Evolutionary conservation across 1,139 yeast genomes (phyloP).

Genomic region (Protomyces arabidopsidicola): DNA sequence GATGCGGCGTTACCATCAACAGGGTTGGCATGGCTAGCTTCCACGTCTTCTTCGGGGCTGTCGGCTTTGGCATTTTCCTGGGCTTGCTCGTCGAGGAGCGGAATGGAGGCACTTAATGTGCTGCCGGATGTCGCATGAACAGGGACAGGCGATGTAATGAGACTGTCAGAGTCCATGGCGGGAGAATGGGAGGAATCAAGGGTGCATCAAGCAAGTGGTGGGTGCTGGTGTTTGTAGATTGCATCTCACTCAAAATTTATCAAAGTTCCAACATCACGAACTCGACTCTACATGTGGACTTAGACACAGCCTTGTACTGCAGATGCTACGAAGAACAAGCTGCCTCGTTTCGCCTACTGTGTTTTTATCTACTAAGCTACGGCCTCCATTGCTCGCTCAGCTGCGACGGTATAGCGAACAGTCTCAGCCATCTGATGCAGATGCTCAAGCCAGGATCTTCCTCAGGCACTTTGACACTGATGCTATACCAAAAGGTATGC

Average conservation of each 20-base stretch:
- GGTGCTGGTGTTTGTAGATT: neutral
- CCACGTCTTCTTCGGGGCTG: neutral
- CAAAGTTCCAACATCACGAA: too few species aligned
- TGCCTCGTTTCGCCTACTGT: too few species aligned
- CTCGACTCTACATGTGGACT: too few species aligned
- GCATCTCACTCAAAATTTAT: too few species aligned
- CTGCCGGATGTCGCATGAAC: neutral
- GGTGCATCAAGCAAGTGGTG: neutral
- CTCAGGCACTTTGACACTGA: conserved; percentile 6
- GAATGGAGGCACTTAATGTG: neutral
- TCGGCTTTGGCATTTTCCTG: neutral
- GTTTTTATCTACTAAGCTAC: too few species aligned
- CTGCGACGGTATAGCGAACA: neutral
- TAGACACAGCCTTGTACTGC: too few species aligned
- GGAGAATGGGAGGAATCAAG: neutral
- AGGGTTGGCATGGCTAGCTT: neutral
- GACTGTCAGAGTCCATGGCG: neutral
- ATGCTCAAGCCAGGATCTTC: conserved; percentile 2
- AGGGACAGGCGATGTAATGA: neutral
- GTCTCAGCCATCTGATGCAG: neutral
- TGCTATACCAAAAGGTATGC: conserved; percentile 1
- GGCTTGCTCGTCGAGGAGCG: neutral
- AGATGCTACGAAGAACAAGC: too few species aligned
- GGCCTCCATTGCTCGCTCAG: too few species aligned
- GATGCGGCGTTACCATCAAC: neutral